Base-by-base conservation (phyloP, 1,139 yeast genomes). In the Saccharomyces hybrid region DNA sequence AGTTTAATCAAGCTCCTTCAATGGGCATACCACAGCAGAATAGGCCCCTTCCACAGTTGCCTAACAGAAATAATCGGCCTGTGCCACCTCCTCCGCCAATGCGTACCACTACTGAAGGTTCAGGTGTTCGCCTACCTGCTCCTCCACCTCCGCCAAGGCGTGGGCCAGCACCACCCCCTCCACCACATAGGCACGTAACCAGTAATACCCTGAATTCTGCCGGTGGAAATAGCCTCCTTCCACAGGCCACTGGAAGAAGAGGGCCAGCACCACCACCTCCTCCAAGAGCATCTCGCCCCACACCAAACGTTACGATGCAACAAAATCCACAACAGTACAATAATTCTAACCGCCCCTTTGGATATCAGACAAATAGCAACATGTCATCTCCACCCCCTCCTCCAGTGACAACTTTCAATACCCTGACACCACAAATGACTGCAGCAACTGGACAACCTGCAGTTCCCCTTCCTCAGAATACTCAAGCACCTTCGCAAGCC, bases 31-130 rank as follows among this genome's bases (percentile, higher is more conserved):
- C 47, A n/a, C 52, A 50, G 25, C 52, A 50, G 34, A 30, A 23
- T 38, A 48, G 53, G n/a, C 58, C 60, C 20, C 47, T 53, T 48
- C 54, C 58, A 11, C 63, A 26, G 61, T 65, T 8, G 59, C 63
- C 13, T 59, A 7, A 63, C 65, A 26, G 63, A 67, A 14, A 32
- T 16, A 46, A 44, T 20, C 63, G 70, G 31, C 72, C 72, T 6
- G 73, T 75, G 8, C 73, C 76, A 25, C 72, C 74, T 6, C 75
- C 77, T 7, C 71, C 75, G 14, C 67, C 71, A 48, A 67, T 74
- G 28, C 71, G 70, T 54, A 68, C 66, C 5, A 70, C 74, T 57
- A 62, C 28, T 59, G 51, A 11, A 28, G 52, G 44, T 6, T 49
- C 52, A 42, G 56, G 62, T n/a, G 63, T 64, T 11, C 61, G 60